phyloP scores from a whole-genome alignment of 2,329 filamentous ascomycete species.

The Grosmannia clavigera region DNA sequence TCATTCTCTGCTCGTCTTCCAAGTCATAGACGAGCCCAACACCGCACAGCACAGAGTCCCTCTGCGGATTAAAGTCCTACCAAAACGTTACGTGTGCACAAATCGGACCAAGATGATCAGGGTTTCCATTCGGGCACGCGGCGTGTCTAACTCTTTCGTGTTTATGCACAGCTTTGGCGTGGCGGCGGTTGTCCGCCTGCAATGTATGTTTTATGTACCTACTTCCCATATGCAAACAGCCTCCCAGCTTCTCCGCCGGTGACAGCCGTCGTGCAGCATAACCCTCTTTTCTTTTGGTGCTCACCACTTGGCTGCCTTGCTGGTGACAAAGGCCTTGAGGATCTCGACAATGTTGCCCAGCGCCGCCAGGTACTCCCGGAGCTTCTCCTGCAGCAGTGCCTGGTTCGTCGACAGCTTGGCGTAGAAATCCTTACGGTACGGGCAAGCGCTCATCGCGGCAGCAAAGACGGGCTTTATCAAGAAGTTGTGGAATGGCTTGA shows the following conservation, averaged over 20 bases:
- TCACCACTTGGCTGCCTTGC: slow-evolving; percentile 47
- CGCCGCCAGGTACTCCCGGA: slow-evolving; percentile 61
- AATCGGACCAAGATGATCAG: background rate
- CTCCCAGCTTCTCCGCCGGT: background rate
- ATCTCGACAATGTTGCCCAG: slow-evolving; percentile 71
- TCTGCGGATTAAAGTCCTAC: background rate
- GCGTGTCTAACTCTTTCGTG: background rate
- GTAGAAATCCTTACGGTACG: slow-evolving; percentile 91
- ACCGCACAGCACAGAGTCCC: background rate
- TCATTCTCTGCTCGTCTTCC: too few species aligned
- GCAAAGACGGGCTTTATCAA: slow-evolving; percentile 85
- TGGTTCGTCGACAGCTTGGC: slow-evolving; percentile 63
- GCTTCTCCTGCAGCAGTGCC: slow-evolving; percentile 47
- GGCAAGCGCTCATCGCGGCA: slow-evolving; percentile 84
- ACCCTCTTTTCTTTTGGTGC: too few species aligned
- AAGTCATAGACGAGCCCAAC: too few species aligned
- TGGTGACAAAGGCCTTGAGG: slow-evolving; percentile 46
- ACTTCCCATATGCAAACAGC: background rate
- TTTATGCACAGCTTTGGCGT: background rate
- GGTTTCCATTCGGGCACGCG: background rate
- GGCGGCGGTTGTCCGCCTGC: background rate
- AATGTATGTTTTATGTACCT: background rate
- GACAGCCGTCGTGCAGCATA: background rate
- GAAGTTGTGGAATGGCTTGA: slow-evolving; percentile 86
- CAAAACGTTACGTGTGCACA: background rate